phyloP scores from a whole-genome alignment of 306 rosid species.

The Mimosa pudica region DNA sequence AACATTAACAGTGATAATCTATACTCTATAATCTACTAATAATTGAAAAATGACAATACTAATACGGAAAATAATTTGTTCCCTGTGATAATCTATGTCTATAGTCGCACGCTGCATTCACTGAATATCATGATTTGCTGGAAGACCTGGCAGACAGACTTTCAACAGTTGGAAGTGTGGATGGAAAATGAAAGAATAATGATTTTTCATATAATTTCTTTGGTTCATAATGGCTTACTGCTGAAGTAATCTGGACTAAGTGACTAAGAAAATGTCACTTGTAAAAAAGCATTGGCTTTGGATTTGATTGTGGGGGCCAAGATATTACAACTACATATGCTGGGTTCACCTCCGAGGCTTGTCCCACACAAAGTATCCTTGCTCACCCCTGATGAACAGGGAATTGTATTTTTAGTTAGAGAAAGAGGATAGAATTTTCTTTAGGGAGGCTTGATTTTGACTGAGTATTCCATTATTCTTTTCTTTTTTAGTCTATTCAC shows the following conservation, averaged over 20 bases:
- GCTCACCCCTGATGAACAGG: conserved; percentile 33
- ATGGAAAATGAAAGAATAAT: conserved; percentile 39
- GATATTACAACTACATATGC: conserved; percentile 16
- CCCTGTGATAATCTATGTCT: conserved; percentile 33
- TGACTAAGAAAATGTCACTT: conserved; percentile 20
- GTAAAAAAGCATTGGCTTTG: conserved; percentile 29
- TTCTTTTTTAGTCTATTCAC: conserved; percentile 23
- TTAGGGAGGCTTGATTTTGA: conserved; percentile 48
- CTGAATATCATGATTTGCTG: conserved; percentile 75
- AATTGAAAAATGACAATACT: conserved; percentile 1
- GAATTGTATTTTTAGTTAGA: conserved; percentile 40
- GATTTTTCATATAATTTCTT: conserved; percentile 24
- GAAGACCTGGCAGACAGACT: conserved; percentile 78
- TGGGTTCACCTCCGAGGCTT: conserved; percentile 31
- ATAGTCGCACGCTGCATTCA: conserved; percentile 66
- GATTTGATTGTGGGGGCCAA: conserved; percentile 31
- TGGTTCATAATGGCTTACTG: conserved; percentile 40
- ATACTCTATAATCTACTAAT: not conserved
- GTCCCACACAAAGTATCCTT: conserved; percentile 21
- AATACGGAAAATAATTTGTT: conserved; percentile 4
- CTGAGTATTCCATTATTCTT: conserved; percentile 45
- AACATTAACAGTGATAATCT: not conserved
- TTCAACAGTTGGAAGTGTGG: conserved; percentile 50
- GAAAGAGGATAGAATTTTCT: conserved; percentile 46
- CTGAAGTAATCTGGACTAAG: conserved; percentile 28